phyloP scores from a whole-genome alignment of 2,329 filamentous ascomycete genomes.

The Scedosporium minutisporum region DNA sequence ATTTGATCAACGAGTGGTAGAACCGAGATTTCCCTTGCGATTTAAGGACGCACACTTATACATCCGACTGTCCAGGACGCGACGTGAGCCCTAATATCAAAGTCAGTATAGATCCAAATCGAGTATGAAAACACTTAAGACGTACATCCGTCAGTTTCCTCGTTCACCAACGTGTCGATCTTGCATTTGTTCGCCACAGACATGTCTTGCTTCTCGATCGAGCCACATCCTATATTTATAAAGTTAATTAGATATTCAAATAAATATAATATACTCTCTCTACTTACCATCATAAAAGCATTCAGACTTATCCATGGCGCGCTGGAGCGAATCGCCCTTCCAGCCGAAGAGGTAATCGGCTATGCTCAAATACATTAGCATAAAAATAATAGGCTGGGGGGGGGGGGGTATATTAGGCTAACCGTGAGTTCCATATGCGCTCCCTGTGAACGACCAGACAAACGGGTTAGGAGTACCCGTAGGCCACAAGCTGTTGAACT shows the following conservation, averaged over 20 bases:
- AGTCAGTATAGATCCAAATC: not conserved
- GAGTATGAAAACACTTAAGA: not conserved
- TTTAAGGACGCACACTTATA: too few relatives aligned
- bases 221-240: too few relatives aligned
- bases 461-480: constrained; percentile 6
- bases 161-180: constrained; percentile 31
- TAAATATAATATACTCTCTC: too few relatives aligned
- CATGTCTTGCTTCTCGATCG: constrained; percentile 11
- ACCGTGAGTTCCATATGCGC: constrained; percentile 20
- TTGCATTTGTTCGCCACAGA: not conserved
- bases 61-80: not conserved
- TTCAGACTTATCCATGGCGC: constrained; percentile 14
- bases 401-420: too few relatives aligned
- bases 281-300: constrained; percentile 26
- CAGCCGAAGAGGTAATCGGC: constrained; percentile 23
- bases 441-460: constrained; percentile 1
- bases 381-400: too few relatives aligned
- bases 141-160: constrained; percentile 36
- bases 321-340: constrained; percentile 23
- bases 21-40: too few relatives aligned
- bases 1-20: too few relatives aligned
- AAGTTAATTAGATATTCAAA: too few relatives aligned
- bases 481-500: constrained; percentile 9
- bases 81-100: not conserved
- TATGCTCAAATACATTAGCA: too few relatives aligned